A percentile compares a stretch with the other conserved stretches of the same genome.
These are phyloP conservation scores for Xylaria palmicola DNA, from an alignment of 495 filamentous ascomycete genomes.

Conservation along the genomic window DNA sequence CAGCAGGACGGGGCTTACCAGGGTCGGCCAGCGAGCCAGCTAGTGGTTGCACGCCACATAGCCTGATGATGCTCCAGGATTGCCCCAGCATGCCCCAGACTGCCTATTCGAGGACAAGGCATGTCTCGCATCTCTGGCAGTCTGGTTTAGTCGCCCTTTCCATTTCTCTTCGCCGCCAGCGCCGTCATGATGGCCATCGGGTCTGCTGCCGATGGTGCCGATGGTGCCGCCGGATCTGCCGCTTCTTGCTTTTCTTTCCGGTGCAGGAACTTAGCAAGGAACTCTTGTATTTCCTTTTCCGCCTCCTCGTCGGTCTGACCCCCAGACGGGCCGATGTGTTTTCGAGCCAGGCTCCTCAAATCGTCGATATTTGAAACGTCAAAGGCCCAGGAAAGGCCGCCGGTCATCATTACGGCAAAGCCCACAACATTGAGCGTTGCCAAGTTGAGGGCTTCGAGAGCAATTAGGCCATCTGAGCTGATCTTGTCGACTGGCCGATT, in stretches of 20 bases:
- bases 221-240: too few relatives aligned
- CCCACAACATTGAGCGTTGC: conserved; percentile 78
- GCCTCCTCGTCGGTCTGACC: conserved; percentile 53
- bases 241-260: conserved; percentile 7
- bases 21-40: neutral
- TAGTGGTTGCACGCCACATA: neutral
- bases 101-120: neutral
- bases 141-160: neutral
- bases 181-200: too few relatives aligned
- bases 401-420: conserved; percentile 65
- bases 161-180: neutral
- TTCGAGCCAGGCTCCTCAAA: conserved; percentile 51
- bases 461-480: conserved; percentile 49
- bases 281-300: conserved; percentile 69
- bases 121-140: neutral
- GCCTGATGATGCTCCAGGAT: neutral
- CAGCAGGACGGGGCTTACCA: neutral
- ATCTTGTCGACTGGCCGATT: conserved; percentile 35
- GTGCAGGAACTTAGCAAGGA: conserved; percentile 32
- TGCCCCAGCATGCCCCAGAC: neutral
- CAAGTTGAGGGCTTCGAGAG: conserved; percentile 75
- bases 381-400: conserved; percentile 66
- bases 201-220: neutral
- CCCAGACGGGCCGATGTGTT: conserved; percentile 46
- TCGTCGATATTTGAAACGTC: conserved; percentile 73